Evolutionary conservation across 805 yeast species (phyloP).

Genomic region (Pichia pseudocactophila): DNA sequence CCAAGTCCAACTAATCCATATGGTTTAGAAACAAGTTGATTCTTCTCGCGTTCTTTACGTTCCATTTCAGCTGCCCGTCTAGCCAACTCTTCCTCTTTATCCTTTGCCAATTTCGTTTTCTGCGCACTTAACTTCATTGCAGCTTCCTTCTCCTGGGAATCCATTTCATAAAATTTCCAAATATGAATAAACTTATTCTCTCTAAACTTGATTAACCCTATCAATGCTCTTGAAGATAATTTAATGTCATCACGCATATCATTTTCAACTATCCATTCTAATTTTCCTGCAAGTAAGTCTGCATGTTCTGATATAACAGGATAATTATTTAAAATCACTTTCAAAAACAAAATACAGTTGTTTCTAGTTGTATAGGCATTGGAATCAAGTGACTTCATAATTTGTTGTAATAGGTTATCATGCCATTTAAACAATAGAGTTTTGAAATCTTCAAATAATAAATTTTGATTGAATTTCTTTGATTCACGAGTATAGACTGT

Average conservation of each 20-base stretch:
- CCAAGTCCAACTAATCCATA: constrained; percentile 24
- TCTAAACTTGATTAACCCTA: constrained; percentile 55
- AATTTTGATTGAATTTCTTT: neutral
- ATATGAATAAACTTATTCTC: constrained; percentile 40
- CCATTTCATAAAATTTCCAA: constrained; percentile 48
- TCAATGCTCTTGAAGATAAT: constrained; percentile 63
- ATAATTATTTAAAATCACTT: constrained; percentile 47
- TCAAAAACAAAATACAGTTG: constrained; percentile 71
- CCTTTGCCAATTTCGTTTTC: constrained; percentile 14
- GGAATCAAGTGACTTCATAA: constrained; percentile 36
- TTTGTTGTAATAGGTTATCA: constrained; percentile 33
- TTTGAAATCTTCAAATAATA: constrained; percentile 29
- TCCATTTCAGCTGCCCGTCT: constrained; percentile 13
- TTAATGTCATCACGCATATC: constrained; percentile 77
- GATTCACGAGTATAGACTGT: constrained; percentile 13
- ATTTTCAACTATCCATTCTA: constrained; percentile 37
- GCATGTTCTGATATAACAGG: constrained; percentile 67
- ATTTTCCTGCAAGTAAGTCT: constrained; percentile 35
- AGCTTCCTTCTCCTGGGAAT: constrained; percentile 33
- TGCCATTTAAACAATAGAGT: constrained; percentile 49
- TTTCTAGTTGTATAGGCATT: constrained; percentile 69
- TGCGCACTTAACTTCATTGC: constrained; percentile 20
- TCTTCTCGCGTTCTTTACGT: constrained; percentile 13
- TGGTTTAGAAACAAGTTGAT: constrained; percentile 14
- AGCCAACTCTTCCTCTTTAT: constrained; percentile 13